Conservation (phyloP, 257 asterid species). For the Nicotiana knightiana region DNA sequence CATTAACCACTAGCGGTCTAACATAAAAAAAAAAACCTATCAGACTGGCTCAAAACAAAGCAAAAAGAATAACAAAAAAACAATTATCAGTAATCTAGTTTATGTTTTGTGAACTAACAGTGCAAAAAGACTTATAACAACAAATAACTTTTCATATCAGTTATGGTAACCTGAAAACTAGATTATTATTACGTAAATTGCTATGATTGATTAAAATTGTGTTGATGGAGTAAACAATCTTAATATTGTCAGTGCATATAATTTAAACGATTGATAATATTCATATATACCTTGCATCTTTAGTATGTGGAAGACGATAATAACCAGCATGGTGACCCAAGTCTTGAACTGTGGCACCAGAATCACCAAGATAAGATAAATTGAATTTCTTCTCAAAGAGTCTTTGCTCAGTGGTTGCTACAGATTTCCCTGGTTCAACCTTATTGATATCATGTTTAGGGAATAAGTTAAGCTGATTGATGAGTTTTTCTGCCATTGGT, state of each 20-base stretch:
- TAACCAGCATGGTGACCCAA: constrained; percentile 78
- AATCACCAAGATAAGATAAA: constrained; percentile 30
- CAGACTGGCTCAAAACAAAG: neutral
- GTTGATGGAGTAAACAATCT: constrained; percentile 12
- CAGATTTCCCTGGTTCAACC: neutral
- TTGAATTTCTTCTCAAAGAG: constrained; percentile 49
- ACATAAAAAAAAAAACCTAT: no score
- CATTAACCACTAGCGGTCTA: no score
- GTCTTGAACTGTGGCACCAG: constrained; percentile 31
- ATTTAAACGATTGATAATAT: no score
- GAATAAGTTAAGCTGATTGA: constrained; percentile 50
- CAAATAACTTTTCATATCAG: no score
- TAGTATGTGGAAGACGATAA: constrained; percentile 42
- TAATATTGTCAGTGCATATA: no score
- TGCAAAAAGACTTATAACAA: no score
- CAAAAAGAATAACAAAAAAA: no score
- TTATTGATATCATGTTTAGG: constrained; percentile 43
- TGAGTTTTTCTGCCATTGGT: constrained; percentile 35
- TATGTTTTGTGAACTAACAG: no score
- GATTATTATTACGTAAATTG: neutral
- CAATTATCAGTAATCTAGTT: no score
- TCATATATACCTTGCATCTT: constrained; percentile 36
- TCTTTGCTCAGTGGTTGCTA: constrained; percentile 13
- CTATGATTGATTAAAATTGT: neutral
- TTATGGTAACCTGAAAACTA: no score